Conservation (phyloP, 2,329 filamentous ascomycete genomes). For the Aspergillus sp. region DNA sequence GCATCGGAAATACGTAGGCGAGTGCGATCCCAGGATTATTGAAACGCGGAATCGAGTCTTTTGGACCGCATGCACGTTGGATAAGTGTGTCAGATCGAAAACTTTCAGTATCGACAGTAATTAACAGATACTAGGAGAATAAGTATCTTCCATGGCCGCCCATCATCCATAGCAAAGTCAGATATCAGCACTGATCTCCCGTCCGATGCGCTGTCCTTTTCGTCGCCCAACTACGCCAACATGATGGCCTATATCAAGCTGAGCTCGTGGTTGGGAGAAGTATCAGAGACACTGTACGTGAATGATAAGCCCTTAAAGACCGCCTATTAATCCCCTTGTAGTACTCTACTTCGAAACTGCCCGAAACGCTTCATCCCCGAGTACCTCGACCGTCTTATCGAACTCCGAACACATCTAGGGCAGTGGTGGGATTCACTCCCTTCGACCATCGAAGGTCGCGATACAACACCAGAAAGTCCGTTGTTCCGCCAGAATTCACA, state of each 20-base stretch:
- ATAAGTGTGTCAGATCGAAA: slow-evolving; percentile 40
- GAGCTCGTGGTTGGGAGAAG: not conserved
- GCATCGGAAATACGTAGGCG: slow-evolving; percentile 49
- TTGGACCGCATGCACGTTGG: slow-evolving; percentile 55
- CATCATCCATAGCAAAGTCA: not conserved
- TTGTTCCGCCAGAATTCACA: not conserved
- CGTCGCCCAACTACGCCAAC: not conserved
- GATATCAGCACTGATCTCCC: not conserved
- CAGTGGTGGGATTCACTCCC: not conserved
- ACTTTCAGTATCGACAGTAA: too few species aligned
- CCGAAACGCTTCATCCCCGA: not conserved
- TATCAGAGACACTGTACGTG: not conserved
- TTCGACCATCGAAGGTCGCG: not conserved
- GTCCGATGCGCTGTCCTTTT: not conserved
- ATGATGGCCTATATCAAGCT: not conserved
- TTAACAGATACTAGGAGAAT: not conserved
- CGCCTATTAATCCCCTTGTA: too few species aligned
- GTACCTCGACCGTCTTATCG: not conserved
- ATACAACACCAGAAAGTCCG: not conserved
- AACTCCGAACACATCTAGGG: not conserved
- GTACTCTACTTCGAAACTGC: not conserved
- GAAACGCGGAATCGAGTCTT: slow-evolving; percentile 54
- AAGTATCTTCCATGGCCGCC: not conserved
- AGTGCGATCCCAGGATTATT: slow-evolving; percentile 42
- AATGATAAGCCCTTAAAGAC: not conserved